phyloP scores from a whole-genome alignment of 2,329 filamentous ascomycete species.

The Stagonosporopsis chrysanthemi region DNA sequence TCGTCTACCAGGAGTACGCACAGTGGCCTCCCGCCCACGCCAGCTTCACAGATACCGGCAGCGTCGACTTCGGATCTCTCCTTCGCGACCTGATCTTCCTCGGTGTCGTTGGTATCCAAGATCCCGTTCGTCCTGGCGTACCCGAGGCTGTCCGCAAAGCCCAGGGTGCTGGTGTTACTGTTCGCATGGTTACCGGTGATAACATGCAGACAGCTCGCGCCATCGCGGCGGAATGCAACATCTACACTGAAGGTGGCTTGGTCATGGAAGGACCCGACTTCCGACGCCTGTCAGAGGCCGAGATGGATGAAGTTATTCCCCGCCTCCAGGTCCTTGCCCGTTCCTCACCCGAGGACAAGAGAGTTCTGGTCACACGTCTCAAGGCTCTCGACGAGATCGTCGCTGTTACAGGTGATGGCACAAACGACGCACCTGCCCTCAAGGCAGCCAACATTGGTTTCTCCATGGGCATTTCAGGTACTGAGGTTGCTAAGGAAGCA shows the following conservation, averaged over 20 bases:
- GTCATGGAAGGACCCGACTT: constrained; percentile 88
- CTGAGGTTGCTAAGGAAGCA: constrained; percentile 92
- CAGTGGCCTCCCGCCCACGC: constrained; percentile 45
- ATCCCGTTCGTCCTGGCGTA: constrained; percentile 92
- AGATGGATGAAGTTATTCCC: constrained; percentile 82
- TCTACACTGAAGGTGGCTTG: constrained; percentile 81
- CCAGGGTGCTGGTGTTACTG: constrained; percentile 87
- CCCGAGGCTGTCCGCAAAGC: constrained; percentile 84
- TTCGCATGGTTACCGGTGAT: constrained; percentile 97
- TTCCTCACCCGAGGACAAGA: constrained; percentile 96
- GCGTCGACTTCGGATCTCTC: constrained; percentile 31
- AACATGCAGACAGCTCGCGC: constrained; percentile 96
- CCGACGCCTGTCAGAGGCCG: constrained; percentile 76
- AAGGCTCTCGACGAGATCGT: constrained; percentile 91
- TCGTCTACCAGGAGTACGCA: constrained; percentile 51
- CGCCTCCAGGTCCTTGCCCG: constrained; percentile 89
- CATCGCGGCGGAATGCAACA: constrained; percentile 92
- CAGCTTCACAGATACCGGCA: constrained; percentile 28
- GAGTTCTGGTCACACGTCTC: constrained; percentile 89
- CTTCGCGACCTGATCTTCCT: constrained; percentile 72
- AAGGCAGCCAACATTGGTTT: constrained; percentile 99
- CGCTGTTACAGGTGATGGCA: constrained; percentile 97
- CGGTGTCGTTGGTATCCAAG: constrained; percentile 91
- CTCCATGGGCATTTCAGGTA: constrained; percentile 89
- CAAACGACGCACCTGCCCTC: constrained; percentile 94